Evolutionary conservation across 2,329 filamentous ascomycete species (phyloP).

Genomic region (Penicillium sp.): DNA sequence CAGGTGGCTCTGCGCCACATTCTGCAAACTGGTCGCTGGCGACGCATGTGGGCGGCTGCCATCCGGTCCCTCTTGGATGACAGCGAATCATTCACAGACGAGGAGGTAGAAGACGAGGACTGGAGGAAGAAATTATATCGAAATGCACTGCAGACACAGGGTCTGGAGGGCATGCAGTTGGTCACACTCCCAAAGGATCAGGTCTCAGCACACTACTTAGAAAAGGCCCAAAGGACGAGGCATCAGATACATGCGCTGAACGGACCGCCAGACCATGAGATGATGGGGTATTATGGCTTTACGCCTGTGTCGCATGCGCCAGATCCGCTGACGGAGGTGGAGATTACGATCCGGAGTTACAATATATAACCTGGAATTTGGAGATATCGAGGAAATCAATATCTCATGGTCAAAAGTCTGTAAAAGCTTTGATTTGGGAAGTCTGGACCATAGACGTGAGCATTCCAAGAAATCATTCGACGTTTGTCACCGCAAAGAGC

Average conservation of each 20-base stretch:
- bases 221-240: background rate
- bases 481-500: too few species aligned
- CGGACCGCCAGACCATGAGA: background rate
- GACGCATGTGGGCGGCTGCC: background rate
- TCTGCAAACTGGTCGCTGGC: background rate
- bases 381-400: too few species aligned
- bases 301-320: too few species aligned
- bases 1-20: background rate
- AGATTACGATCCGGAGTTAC: too few species aligned
- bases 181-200: background rate
- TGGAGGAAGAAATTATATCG: background rate
- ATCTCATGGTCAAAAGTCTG: too few species aligned
- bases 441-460: too few species aligned
- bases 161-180: background rate
- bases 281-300: background rate
- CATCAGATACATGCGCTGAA: background rate
- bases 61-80: background rate
- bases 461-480: too few species aligned
- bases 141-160: background rate
- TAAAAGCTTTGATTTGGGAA: too few species aligned
- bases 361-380: too few species aligned
- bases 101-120: background rate
- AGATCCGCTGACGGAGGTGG: too few species aligned
- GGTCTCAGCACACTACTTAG: background rate
- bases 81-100: background rate